Conservation (phyloP, 495 filamentous ascomycete genomes). For the Talaromyces stipitatus region DNA sequence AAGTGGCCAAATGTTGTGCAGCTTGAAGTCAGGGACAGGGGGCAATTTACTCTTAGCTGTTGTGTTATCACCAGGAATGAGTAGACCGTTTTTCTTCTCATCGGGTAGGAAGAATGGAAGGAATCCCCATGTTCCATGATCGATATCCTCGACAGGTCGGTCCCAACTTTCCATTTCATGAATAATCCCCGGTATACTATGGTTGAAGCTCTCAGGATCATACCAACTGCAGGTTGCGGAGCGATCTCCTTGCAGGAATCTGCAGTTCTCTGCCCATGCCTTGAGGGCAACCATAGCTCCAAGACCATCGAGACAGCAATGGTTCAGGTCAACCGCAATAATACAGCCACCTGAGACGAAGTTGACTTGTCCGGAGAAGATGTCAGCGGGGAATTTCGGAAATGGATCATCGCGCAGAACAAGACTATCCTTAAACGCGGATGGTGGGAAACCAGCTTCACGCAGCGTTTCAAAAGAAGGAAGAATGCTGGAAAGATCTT, state of each 20-base stretch:
- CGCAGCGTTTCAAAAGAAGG: slow-evolving; percentile 19
- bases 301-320: slow-evolving; percentile 18
- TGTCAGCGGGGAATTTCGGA: slow-evolving; percentile 18
- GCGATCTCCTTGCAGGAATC: slow-evolving; percentile 21
- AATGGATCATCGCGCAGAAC: slow-evolving; percentile 17
- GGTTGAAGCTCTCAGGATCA: slow-evolving; percentile 26
- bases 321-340: slow-evolving; percentile 17
- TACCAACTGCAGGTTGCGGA: slow-evolving; percentile 23
- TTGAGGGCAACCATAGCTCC: slow-evolving; percentile 21
- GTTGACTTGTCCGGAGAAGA: slow-evolving; percentile 26
- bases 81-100: not conserved
- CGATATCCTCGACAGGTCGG: slow-evolving; percentile 12
- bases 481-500: slow-evolving; percentile 6
- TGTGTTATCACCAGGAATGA: not conserved
- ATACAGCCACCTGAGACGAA: slow-evolving; percentile 28
- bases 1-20: slow-evolving; percentile 15
- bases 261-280: slow-evolving; percentile 26
- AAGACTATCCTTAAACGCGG: slow-evolving; percentile 14
- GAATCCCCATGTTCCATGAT: slow-evolving; percentile 16
- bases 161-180: slow-evolving; percentile 19
- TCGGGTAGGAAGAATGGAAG: slow-evolving; percentile 14
- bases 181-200: slow-evolving; percentile 20
- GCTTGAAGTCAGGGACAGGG: slow-evolving; percentile 11
- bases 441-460: slow-evolving; percentile 15
- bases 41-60: not conserved